Conservation (phyloP, 176 grass and related monocot species). For the Oryza australiensis region DNA sequence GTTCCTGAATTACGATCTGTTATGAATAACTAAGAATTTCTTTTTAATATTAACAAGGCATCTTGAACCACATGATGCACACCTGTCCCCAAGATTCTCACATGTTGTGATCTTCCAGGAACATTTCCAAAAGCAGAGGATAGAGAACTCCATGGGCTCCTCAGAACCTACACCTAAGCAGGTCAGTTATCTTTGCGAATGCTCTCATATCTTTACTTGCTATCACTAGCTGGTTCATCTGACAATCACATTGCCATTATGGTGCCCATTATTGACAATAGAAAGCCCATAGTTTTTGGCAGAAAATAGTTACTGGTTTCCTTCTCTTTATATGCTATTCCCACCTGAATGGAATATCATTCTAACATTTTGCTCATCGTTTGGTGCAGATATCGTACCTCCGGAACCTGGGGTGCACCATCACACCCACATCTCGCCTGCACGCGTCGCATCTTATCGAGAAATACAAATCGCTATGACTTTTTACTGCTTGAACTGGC, state of each 20-base stretch:
- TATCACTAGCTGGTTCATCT: not conserved
- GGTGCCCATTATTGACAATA: not conserved
- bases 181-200: slow-evolving; percentile 37
- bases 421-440: slow-evolving; percentile 74
- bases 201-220: not conserved
- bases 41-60: not conserved
- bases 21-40: slow-evolving; percentile 21
- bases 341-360: not conserved
- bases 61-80: not conserved
- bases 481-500: not conserved
- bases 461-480: slow-evolving; percentile 91
- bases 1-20: slow-evolving; percentile 3
- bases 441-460: slow-evolving; percentile 91
- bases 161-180: slow-evolving; percentile 89
- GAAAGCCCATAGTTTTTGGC: not conserved
- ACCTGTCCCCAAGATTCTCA: slow-evolving; percentile 15
- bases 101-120: slow-evolving; percentile 64
- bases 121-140: slow-evolving; percentile 97
- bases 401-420: slow-evolving; percentile 78
- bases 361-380: not conserved
- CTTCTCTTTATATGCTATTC: not conserved
- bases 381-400: slow-evolving; percentile 81
- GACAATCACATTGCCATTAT: not conserved
- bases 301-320: not conserved
- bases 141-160: slow-evolving; percentile 93